Evolutionary conservation across 768 basidiomycete species (phyloP).

Genomic region (Collybia nuda): DNA sequence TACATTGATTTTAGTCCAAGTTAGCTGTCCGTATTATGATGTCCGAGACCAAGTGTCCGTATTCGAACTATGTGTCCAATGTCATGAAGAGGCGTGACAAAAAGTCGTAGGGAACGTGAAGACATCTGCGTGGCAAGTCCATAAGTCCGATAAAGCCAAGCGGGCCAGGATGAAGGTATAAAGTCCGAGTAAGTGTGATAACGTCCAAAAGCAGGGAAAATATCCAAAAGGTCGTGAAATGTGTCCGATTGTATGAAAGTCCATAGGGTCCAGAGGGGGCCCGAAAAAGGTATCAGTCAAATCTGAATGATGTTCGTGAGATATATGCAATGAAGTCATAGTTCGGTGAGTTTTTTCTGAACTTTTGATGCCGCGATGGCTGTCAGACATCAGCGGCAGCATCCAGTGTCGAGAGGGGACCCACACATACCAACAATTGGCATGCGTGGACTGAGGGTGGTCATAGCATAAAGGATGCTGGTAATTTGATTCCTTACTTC

Average conservation of each 20-base stretch:
- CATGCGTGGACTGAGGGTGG: slow-evolving; percentile 55
- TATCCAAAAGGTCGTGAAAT: too few species aligned
- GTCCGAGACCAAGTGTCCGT: neutral
- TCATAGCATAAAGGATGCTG: slow-evolving; percentile 64
- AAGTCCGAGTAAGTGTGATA: slow-evolving; percentile 1
- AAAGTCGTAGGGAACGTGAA: slow-evolving; percentile 4
- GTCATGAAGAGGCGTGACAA: neutral
- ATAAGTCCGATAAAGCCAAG: neutral
- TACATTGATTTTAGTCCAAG: slow-evolving; percentile 2
- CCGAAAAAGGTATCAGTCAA: neutral
- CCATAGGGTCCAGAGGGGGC: slow-evolving; percentile 1
- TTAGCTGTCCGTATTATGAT: slow-evolving; percentile 1
- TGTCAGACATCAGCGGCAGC: slow-evolving; percentile 9
- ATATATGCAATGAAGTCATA: slow-evolving; percentile 10
- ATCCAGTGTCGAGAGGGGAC: neutral
- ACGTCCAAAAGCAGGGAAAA: neutral
- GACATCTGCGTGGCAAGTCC: neutral
- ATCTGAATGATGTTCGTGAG: neutral
- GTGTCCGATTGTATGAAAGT: neutral
- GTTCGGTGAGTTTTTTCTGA: slow-evolving; percentile 38
- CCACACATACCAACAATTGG: slow-evolving; percentile 50
- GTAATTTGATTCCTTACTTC: slow-evolving; percentile 65
- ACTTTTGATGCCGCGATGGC: slow-evolving; percentile 39
- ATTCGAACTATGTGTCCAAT: neutral
- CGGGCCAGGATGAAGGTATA: neutral